These are phyloP conservation scores for Zygosaccharomyces gambellarensis DNA, from an alignment of 805 yeast species.

Conservation along the genomic window DNA sequence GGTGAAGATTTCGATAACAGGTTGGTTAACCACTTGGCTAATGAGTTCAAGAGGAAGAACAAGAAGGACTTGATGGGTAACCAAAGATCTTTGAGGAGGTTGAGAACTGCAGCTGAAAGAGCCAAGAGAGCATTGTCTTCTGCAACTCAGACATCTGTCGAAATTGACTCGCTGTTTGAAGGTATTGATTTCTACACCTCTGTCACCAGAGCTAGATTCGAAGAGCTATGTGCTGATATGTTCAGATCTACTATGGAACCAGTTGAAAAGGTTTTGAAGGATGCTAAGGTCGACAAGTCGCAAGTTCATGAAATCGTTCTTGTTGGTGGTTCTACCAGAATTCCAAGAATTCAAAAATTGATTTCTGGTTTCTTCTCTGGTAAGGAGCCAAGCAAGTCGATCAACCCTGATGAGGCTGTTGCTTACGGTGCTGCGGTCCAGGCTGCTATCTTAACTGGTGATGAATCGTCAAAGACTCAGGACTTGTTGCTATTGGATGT, in stretches of 20 bases:
- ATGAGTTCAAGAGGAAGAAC: conserved; percentile 93
- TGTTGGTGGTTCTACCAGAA: conserved; percentile 98
- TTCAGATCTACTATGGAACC: conserved; percentile 94
- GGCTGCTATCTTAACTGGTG: conserved; percentile 96
- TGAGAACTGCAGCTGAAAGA: conserved; percentile 97
- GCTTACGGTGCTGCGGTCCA: conserved; percentile 99
- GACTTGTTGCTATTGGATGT: conserved; percentile 92
- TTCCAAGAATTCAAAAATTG: conserved; percentile 93
- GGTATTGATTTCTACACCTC: conserved; percentile 97
- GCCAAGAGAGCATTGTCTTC: conserved; percentile 98
- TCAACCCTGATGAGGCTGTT: conserved; percentile 98
- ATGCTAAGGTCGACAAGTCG: conserved; percentile 85
- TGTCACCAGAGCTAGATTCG: conserved; percentile 95
- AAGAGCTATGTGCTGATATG: conserved; percentile 89
- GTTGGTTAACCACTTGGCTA: conserved; percentile 83
- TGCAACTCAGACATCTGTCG: conserved; percentile 90
- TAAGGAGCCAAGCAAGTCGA: conserved; percentile 93
- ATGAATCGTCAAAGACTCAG: conserved; percentile 92
- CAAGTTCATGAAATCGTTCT: conserved; percentile 87
- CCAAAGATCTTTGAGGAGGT: conserved; percentile 95
- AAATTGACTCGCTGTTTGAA: conserved; percentile 90
- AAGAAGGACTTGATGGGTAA: conserved; percentile 84
- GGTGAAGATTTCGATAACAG: conserved; percentile 98
- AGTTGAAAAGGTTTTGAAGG: conserved; percentile 90
- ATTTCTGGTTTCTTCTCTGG: conserved; percentile 96